phyloP scores from a whole-genome alignment of 768 basidiomycete genomes.

The Strobilomyces dryophilus region DNA sequence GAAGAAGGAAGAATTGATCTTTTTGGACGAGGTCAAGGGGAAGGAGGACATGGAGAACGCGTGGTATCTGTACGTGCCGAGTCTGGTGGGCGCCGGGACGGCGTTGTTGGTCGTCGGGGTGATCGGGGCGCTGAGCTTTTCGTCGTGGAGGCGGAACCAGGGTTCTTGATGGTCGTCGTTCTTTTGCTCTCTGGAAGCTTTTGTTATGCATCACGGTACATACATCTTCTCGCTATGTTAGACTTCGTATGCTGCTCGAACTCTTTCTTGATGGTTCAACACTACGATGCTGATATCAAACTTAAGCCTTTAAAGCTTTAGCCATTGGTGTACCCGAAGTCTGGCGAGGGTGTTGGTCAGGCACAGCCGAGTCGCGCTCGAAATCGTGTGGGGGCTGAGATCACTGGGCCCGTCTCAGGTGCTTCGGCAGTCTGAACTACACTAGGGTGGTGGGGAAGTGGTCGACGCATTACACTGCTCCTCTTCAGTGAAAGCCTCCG shows the following conservation, averaged over 20 bases:
- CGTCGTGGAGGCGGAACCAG: conserved; percentile 63
- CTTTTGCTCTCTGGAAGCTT: conserved; percentile 7
- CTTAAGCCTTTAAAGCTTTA: too few species aligned
- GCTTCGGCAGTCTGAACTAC: too few species aligned
- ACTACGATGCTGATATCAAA: too few species aligned
- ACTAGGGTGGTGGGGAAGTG: too few species aligned
- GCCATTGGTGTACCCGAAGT: too few species aligned
- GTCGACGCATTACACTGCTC: too few species aligned
- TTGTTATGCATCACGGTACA: conserved; percentile 8
- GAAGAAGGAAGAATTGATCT: conserved; percentile 55
- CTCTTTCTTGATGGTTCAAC: too few species aligned
- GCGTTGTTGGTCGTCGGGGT: conserved; percentile 75
- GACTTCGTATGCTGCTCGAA: conserved; percentile 4
- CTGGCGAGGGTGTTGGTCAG: too few species aligned
- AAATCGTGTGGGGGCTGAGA: too few species aligned
- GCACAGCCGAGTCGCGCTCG: too few species aligned
- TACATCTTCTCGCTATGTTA: conserved; percentile 14
- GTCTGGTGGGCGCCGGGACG: conserved; percentile 80
- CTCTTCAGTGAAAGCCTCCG: too few species aligned
- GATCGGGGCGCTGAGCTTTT: conserved; percentile 74
- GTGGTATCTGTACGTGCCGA: conserved; percentile 79
- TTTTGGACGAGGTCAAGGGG: conserved; percentile 40
- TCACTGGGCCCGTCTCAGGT: too few species aligned
- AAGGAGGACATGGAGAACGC: conserved; percentile 60
- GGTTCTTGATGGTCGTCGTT: conserved; percentile 37